Evolutionary conservation across 2,329 filamentous ascomycete species (phyloP).

Genomic region (Fonsecaea pedrosoi): DNA sequence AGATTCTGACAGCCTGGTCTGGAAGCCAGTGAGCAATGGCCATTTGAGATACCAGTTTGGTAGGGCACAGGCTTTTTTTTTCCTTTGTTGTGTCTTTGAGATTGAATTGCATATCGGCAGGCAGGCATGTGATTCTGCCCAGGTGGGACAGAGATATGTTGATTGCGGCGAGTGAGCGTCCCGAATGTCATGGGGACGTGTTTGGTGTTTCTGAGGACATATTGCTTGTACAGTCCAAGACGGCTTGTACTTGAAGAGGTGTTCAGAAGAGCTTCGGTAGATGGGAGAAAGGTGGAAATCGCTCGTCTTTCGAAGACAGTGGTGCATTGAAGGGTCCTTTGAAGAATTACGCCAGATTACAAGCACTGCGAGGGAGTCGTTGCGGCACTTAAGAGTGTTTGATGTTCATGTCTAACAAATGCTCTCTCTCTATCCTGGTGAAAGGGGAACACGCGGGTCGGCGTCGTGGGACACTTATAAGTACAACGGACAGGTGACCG

Average conservation of each 20-base stretch:
- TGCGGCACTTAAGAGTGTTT: background rate
- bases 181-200: constrained; percentile 9
- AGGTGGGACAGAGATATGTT: constrained; percentile 20
- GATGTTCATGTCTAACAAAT: background rate
- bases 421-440: background rate
- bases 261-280: background rate
- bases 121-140: constrained; percentile 24
- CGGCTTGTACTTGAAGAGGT: constrained; percentile 15
- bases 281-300: background rate
- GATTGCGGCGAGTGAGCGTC: constrained; percentile 13
- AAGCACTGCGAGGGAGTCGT: background rate
- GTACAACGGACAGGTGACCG: background rate
- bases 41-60: constrained; percentile 7
- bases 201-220: constrained; percentile 21
- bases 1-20: background rate
- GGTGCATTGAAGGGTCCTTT: background rate
- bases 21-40: background rate
- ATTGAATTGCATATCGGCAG: constrained; percentile 33
- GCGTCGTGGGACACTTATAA: constrained; percentile 3
- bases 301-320: background rate
- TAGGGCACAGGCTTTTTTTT: constrained; percentile 27
- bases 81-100: constrained; percentile 20
- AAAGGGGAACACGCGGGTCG: background rate
- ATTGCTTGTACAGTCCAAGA: constrained; percentile 30
- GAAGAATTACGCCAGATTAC: background rate